A percentile compares a stretch with the other conserved stretches of the same genome.
phyloP scores from a whole-genome alignment of 1,139 yeast species.

The Diutina scorzettiae region DNA sequence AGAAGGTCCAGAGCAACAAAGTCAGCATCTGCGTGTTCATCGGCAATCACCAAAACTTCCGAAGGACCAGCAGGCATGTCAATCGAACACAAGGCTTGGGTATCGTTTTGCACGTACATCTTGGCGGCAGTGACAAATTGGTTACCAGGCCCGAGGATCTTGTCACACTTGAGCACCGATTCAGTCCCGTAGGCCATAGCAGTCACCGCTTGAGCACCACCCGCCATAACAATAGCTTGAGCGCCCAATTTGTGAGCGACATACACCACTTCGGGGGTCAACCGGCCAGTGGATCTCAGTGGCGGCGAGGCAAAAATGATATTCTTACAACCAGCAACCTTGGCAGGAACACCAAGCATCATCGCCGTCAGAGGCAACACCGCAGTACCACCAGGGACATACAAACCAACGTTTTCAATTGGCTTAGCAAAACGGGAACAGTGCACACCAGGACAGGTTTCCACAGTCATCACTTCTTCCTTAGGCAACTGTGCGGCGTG shows the following conservation, averaged over 20 bases:
- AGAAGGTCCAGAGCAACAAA: conserved; percentile 91
- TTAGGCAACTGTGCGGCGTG: conserved; percentile 81
- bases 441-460: conserved; percentile 85
- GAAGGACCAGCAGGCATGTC: conserved; percentile 99
- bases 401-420: conserved; percentile 86
- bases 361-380: conserved; percentile 94
- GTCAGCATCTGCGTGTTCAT: conserved; percentile 76
- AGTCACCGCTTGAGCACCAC: conserved; percentile 98
- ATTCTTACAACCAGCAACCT: conserved; percentile 93
- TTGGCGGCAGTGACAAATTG: conserved; percentile 99
- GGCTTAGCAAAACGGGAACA: conserved; percentile 95
- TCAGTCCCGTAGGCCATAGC: conserved; percentile 98
- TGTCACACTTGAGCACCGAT: conserved; percentile 84
- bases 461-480: conserved; percentile 65
- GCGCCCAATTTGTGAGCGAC: conserved; percentile 97
- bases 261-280: conserved; percentile 95
- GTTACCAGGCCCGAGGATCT: conserved; percentile 96
- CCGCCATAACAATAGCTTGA: conserved; percentile 79
- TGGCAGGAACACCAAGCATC: conserved; percentile 98
- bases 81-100: conserved; percentile 87
- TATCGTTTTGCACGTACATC: conserved; percentile 93
- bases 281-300: conserved; percentile 73
- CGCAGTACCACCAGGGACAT: conserved; percentile 98
- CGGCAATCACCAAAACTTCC: conserved; percentile 91
- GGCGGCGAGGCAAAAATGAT: conserved; percentile 98